Evolutionary conservation across 2,329 filamentous ascomycete species (phyloP).

Genomic region (Fusarium sp.): DNA sequence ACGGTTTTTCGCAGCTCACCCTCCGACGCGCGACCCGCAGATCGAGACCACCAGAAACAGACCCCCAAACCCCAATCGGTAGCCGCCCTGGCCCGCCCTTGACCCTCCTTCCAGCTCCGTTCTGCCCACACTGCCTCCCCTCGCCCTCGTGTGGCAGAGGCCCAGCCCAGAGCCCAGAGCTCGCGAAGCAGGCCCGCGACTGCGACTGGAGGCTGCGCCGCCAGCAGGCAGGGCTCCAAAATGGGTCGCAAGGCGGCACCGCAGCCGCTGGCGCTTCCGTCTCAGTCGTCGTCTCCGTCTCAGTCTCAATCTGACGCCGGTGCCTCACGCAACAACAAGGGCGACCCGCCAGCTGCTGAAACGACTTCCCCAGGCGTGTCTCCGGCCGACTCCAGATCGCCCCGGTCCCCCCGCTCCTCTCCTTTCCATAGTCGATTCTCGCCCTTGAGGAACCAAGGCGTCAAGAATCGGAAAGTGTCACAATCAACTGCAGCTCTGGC

Average conservation of each 20-base stretch:
- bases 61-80: constrained; percentile 1
- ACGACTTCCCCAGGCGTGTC: constrained; percentile 44
- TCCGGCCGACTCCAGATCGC: constrained; percentile 51
- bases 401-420: constrained; percentile 56
- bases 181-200: constrained; percentile 39
- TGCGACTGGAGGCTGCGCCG: constrained; percentile 34
- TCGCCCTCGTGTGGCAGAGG: constrained; percentile 26
- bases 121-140: constrained; percentile 32
- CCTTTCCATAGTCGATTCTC: constrained; percentile 55
- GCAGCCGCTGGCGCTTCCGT: constrained; percentile 61
- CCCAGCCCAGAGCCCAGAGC: constrained; percentile 18
- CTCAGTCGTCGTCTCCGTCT: constrained; percentile 32
- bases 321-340: constrained; percentile 45
- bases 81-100: constrained; percentile 35
- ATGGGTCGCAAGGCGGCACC: constrained; percentile 68
- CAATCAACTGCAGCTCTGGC: constrained; percentile 37
- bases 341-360: constrained; percentile 46
- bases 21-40: constrained; percentile 11
- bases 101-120: constrained; percentile 30
- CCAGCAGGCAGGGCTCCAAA: constrained; percentile 41
- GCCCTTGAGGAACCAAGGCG: constrained; percentile 43
- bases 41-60: constrained; percentile 21
- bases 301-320: constrained; percentile 49
- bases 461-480: constrained; percentile 40
- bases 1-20: constrained; percentile 16